phyloP scores from a whole-genome alignment of 768 basidiomycete genomes.

The Mycena latifolia region DNA sequence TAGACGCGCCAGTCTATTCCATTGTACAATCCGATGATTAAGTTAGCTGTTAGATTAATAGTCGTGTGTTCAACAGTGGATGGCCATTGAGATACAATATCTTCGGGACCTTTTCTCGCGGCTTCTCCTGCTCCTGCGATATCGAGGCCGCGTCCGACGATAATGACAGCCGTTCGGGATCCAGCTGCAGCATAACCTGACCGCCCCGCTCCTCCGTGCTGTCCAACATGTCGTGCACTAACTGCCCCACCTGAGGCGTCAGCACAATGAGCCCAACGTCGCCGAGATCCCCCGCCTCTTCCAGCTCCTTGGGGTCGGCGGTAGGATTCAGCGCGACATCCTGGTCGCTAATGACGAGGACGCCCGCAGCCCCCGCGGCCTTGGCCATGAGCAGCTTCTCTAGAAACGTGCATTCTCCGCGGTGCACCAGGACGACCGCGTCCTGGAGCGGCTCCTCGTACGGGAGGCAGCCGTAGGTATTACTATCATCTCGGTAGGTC shows the following conservation, averaged over 20 bases:
- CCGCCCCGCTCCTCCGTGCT: conserved; percentile 61
- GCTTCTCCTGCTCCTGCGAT: conserved; percentile 41
- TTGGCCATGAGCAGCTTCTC: conserved; percentile 83
- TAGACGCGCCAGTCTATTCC: conserved; percentile 91
- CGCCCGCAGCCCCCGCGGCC: conserved; percentile 79
- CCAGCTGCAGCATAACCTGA: conserved; percentile 65
- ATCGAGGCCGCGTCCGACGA: conserved; percentile 29
- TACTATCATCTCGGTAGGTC: conserved; percentile 64
- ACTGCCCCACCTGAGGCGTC: conserved; percentile 61
- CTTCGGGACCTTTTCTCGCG: conserved; percentile 40
- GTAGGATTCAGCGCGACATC: conserved; percentile 76
- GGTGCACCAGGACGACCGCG: conserved; percentile 70
- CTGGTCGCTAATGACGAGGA: conserved; percentile 79
- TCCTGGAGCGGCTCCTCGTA: conserved; percentile 63
- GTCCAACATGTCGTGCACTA: conserved; percentile 68
- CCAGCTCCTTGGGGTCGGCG: conserved; percentile 67
- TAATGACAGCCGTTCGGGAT: conserved; percentile 48
- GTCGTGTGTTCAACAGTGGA: conserved; percentile 80
- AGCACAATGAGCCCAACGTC: conserved; percentile 73
- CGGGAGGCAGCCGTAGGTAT: conserved; percentile 70
- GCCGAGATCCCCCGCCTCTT: conserved; percentile 67
- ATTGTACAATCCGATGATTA: conserved; percentile 85
- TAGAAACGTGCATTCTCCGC: conserved; percentile 91
- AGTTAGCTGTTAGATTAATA: conserved; percentile 61
- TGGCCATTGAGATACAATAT: conserved; percentile 84